Base-by-base conservation (phyloP, 2,329 filamentous ascomycete species). In the Leptographium procerum region DNA sequence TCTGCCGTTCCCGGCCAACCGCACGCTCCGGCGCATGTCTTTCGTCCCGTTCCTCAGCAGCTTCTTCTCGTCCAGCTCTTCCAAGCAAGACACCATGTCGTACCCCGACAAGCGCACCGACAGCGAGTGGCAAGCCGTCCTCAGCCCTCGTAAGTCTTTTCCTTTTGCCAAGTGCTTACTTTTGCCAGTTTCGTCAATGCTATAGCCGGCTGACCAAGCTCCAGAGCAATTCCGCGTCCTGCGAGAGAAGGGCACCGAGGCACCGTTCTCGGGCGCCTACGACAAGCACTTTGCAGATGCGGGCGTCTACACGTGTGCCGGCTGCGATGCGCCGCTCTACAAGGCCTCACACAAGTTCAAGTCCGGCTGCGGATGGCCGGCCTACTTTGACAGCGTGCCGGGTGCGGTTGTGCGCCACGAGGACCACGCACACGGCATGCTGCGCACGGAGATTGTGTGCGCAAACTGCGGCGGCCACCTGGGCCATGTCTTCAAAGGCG, bases 171-270 rank as follows among this genome's bases (percentile, higher is more conserved):
- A n/a, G n/a, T n/a, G n/a, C 52, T 50, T 24, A 11, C 22, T 58
- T 34, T 22, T 22, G 19, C 48, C 31, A 26, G 7, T 16, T 19
- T 26, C 13, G 11, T 31, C 48, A 19, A 26, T 31, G 2, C 19
- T 28, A 9, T n/a, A 16, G 10, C 3, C 5, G 1, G 13, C 51
- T 34, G 8, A 13, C 52, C 34, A 22, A 10, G 14, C 48, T 6
- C n/a, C 66, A 96, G 92, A 96, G 68, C 94, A 99, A 80, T 99
- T 97, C 78, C 89, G 89, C 64, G 82, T 99, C 69, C 84, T 99
- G 58, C 87, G 94, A 63, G 77, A 95, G 71, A 92, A 96, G 72
- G 94, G 91, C 66, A 99, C 94, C 52, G 95, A 99, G 71, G 73
- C 82, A 2, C 83, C 92, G 19, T 85, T 83, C 65, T 85, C 86